Conservation (phyloP, 106 monocot genomes). For the Dendrobium officinale region DNA sequence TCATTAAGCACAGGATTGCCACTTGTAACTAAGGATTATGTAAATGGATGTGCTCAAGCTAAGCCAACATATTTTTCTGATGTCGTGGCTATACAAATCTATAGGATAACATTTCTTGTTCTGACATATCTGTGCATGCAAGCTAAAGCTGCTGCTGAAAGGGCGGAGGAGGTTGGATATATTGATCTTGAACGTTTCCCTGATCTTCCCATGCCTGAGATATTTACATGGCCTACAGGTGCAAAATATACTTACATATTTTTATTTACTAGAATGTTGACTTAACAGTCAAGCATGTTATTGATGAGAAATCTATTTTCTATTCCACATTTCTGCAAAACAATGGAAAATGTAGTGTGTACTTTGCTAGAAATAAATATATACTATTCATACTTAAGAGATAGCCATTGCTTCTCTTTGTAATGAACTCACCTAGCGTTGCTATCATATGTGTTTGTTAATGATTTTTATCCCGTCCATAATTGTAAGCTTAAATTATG, state of each 20-base stretch:
- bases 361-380: not conserved
- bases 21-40: constrained; percentile 23
- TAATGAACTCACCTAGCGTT: no score
- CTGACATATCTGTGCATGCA: constrained; percentile 73
- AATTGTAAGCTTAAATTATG: not conserved
- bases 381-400: no score
- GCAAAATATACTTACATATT: not conserved
- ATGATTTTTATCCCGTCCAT: not conserved
- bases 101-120: constrained; percentile 67
- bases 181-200: constrained; percentile 78
- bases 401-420: no score
- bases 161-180: constrained; percentile 67
- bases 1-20: constrained; percentile 3
- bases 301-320: not conserved
- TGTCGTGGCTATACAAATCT: constrained; percentile 56
- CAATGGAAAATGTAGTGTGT: not conserved
- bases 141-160: constrained; percentile 60
- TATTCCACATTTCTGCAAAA: not conserved
- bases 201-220: constrained; percentile 88
- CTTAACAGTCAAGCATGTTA: not conserved
- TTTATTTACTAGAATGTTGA: not conserved
- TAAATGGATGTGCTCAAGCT: constrained; percentile 21
- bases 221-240: constrained; percentile 93
- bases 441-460: no score
- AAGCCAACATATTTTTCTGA: constrained; percentile 47